These are phyloP conservation scores for Trametes coccinea DNA, from an alignment of 768 basidiomycete species.

Conservation along the genomic window DNA sequence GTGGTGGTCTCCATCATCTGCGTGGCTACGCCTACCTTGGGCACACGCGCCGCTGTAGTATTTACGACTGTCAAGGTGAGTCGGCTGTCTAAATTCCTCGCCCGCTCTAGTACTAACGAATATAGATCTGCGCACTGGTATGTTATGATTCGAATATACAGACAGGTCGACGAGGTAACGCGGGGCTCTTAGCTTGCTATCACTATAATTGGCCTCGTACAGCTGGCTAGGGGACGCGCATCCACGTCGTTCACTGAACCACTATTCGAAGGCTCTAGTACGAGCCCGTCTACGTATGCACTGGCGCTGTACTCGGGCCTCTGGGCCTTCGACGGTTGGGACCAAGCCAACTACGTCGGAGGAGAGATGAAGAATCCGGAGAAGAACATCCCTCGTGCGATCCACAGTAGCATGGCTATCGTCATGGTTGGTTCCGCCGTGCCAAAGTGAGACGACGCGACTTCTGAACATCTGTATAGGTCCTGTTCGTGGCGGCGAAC, in stretches of 20 bases:
- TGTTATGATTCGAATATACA: slow-evolving; percentile 24
- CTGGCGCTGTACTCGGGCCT: slow-evolving; percentile 94
- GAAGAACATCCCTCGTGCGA: slow-evolving; percentile 84
- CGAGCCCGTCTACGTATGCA: slow-evolving; percentile 82
- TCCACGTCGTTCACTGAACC: slow-evolving; percentile 66
- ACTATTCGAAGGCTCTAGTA: slow-evolving; percentile 73
- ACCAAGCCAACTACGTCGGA: slow-evolving; percentile 87
- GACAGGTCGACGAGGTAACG: background rate
- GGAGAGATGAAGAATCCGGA: slow-evolving; percentile 83
- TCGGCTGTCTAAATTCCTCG: background rate
- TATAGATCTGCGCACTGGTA: slow-evolving; percentile 66
- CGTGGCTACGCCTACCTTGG: slow-evolving; percentile 72
- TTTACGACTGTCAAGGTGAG: slow-evolving; percentile 84
- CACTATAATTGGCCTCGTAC: slow-evolving; percentile 75
- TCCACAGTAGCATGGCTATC: slow-evolving; percentile 86
- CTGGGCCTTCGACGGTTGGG: slow-evolving; percentile 98
- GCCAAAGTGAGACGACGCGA: background rate
- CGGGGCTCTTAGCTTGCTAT: slow-evolving; percentile 57
- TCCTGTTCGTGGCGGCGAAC: slow-evolving; percentile 80
- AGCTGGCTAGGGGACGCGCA: slow-evolving; percentile 67
- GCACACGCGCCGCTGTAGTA: slow-evolving; percentile 80
- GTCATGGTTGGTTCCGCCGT: slow-evolving; percentile 57
- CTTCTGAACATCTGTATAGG: slow-evolving; percentile 38
- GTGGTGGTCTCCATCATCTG: slow-evolving; percentile 75
- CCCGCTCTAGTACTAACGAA: background rate